Percentiles rank a stretch among this genome's conserved stretches.
phyloP scores from a whole-genome alignment of 139 green algal genomes.

The Astrephomene gubernaculifera region DNA sequence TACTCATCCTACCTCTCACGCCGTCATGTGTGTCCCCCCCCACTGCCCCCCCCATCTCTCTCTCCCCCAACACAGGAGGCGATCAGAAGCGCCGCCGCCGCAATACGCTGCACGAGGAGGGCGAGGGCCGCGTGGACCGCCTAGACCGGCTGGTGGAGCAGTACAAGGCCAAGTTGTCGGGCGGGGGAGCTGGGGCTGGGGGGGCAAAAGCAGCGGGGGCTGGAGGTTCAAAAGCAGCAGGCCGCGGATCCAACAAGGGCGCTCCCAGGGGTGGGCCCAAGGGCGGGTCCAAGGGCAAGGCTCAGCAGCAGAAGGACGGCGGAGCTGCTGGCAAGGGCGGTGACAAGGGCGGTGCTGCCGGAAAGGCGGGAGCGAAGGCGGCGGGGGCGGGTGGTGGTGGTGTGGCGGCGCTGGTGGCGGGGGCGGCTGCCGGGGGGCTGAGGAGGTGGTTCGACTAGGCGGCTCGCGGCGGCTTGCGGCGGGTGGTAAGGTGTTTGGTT shows the following conservation, averaged over 20 bases:
- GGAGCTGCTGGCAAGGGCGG: not conserved
- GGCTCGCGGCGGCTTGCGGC: no score
- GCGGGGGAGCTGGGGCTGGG: not conserved
- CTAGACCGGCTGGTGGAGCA: slow-evolving; percentile 58
- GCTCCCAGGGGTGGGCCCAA: not conserved
- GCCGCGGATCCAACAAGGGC: not conserved
- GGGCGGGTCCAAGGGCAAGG: not conserved
- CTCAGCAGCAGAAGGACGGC: not conserved
- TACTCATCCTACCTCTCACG: no score
- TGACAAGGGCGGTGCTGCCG: not conserved
- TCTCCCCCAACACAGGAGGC: not conserved
- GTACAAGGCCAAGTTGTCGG: slow-evolving; percentile 59
- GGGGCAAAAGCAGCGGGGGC: not conserved
- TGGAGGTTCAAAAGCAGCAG: not conserved
- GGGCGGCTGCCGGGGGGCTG: slow-evolving; percentile 10
- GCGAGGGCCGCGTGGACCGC: slow-evolving; percentile 46
- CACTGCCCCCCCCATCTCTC: not conserved
- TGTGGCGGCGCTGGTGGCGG: not conserved
- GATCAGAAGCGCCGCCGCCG: slow-evolving; percentile 41
- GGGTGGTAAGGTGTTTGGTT: not conserved
- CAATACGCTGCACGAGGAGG: slow-evolving; percentile 46
- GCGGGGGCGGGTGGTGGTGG: not conserved
- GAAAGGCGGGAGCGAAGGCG: not conserved
- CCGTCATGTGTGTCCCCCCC: no score
- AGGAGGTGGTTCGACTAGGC: slow-evolving; percentile 74